phyloP scores from a whole-genome alignment of 2,329 filamentous ascomycete species.

The Trichoderma atroviride region DNA sequence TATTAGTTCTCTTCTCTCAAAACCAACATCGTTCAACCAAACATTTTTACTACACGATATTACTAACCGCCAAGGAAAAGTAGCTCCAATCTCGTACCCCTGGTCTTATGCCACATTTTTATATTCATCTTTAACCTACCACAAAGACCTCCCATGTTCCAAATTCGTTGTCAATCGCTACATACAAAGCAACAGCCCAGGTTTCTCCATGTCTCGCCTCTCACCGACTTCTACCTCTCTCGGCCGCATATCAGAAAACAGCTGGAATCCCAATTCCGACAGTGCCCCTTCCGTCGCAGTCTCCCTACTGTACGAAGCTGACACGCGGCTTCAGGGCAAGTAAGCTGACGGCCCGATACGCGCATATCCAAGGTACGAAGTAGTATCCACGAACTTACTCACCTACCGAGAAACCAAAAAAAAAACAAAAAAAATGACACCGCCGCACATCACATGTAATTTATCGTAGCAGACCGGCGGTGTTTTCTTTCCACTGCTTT shows the following conservation, averaged over 20 bases:
- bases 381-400: no score
- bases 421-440: no score
- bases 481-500: no score
- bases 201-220: neutral
- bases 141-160: neutral
- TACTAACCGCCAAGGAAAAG: neutral
- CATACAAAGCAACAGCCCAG: neutral
- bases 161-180: neutral
- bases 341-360: conserved; percentile 20
- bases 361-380: neutral
- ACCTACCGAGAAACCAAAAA: no score
- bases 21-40: neutral
- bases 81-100: neutral
- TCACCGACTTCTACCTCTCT: neutral
- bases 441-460: no score
- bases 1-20: neutral
- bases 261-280: neutral
- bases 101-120: neutral
- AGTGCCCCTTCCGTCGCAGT: neutral
- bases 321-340: neutral
- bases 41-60: neutral
- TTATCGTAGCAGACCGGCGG: no score
- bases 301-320: neutral
- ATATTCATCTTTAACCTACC: neutral
- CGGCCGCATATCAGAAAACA: neutral